These are phyloP conservation scores for Cutaneotrichosporon dermatis DNA, from an alignment of 1,284 basidiomycete genomes.

Conservation along the genomic window DNA sequence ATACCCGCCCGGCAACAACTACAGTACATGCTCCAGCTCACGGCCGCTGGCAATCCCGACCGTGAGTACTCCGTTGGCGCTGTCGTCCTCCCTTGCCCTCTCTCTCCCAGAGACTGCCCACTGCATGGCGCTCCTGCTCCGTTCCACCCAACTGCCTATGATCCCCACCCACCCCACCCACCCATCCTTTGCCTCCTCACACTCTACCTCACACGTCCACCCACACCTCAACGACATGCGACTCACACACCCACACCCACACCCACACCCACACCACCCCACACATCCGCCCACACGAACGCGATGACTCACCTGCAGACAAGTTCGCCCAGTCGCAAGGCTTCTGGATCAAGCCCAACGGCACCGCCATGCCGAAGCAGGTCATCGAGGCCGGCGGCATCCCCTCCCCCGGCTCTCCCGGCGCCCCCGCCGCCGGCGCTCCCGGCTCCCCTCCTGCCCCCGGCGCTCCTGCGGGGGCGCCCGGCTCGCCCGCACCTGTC, in stretches of 20 bases:
- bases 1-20: slow-evolving; percentile 7
- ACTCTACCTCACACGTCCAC: slow-evolving; percentile 38
- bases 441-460: not conserved
- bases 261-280: too few species aligned
- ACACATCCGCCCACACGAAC: too few species aligned
- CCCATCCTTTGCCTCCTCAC: not conserved
- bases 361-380: slow-evolving; percentile 9
- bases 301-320: slow-evolving; percentile 78
- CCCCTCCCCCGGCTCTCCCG: not conserved
- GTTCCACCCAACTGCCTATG: too few species aligned
- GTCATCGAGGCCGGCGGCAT: not conserved
- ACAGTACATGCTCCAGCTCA: slow-evolving; percentile 12
- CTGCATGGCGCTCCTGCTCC: too few species aligned
- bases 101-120: too few species aligned
- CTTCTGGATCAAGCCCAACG: slow-evolving; percentile 18
- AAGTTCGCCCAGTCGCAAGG: slow-evolving; percentile 58
- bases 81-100: not conserved
- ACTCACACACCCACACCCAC: too few species aligned
- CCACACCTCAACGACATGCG: too few species aligned
- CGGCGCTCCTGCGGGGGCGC: not conserved
- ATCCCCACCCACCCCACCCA: too few species aligned
- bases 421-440: not conserved
- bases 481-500: not conserved
- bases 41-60: slow-evolving; percentile 8
- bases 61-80: slow-evolving; percentile 1